phyloP scores from a whole-genome alignment of 495 filamentous ascomycete species.

The Tuber melanosporum region DNA sequence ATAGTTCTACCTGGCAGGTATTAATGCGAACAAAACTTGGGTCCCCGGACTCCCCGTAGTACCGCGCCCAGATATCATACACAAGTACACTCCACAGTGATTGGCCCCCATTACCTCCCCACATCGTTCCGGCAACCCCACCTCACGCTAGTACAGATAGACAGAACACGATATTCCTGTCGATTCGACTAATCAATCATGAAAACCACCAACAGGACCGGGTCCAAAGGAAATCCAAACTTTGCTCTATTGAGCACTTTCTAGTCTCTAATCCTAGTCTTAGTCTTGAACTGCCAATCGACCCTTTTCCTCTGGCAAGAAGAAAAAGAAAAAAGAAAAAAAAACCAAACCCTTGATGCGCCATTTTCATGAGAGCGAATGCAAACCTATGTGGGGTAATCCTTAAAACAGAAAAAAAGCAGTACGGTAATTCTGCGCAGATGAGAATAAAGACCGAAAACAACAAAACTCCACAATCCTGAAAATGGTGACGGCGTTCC shows the following conservation, averaged over 20 bases:
- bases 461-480: background rate
- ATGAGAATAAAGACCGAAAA: background rate
- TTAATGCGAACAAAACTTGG: background rate
- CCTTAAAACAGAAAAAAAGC: background rate
- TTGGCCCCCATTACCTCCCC: background rate
- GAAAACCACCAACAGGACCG: background rate
- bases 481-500: background rate
- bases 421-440: background rate
- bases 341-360: background rate
- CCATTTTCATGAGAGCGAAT: background rate
- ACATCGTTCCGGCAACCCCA: background rate
- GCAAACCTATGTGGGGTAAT: constrained; percentile 1
- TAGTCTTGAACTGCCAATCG: background rate
- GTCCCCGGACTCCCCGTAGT: background rate
- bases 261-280: background rate
- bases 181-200: background rate
- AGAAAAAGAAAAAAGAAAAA: background rate
- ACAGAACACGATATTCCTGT: background rate
- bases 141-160: background rate
- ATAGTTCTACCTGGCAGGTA: background rate
- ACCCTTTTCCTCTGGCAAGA: background rate
- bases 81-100: background rate
- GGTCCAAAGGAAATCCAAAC: background rate
- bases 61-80: background rate
- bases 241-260: background rate